These are phyloP conservation scores for Mycosphaerelloides madeirae DNA, from an alignment of 2,329 filamentous ascomycete genomes.

Conservation along the genomic window DNA sequence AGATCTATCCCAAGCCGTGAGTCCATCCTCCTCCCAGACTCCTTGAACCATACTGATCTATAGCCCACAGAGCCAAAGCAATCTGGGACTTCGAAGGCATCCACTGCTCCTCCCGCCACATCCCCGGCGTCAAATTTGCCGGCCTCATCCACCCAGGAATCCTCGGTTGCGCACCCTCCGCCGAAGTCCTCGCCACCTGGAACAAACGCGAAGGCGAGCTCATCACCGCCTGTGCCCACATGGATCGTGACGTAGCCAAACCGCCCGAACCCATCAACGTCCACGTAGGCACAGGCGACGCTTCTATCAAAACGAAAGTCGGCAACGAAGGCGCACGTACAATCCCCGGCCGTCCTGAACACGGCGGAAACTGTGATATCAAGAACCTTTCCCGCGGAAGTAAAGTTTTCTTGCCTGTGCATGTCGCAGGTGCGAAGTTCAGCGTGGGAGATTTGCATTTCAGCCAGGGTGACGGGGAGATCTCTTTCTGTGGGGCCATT, in stretches of 20 bases:
- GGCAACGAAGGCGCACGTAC: slow-evolving; percentile 77
- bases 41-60: not conserved
- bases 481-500: slow-evolving; percentile 71
- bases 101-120: slow-evolving; percentile 79
- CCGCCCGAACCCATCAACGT: slow-evolving; percentile 68
- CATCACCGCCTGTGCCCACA: slow-evolving; percentile 61
- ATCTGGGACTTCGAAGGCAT: slow-evolving; percentile 77
- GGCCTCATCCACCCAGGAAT: slow-evolving; percentile 88
- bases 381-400: slow-evolving; percentile 76
- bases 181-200: slow-evolving; percentile 73
- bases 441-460: slow-evolving; percentile 66
- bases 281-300: slow-evolving; percentile 62
- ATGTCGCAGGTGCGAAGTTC: slow-evolving; percentile 83
- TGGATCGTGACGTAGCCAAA: slow-evolving; percentile 68
- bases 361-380: slow-evolving; percentile 89
- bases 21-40: not conserved
- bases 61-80: slow-evolving; percentile 57
- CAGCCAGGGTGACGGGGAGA: slow-evolving; percentile 87
- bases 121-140: slow-evolving; percentile 80
- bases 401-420: slow-evolving; percentile 83
- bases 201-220: slow-evolving; percentile 78
- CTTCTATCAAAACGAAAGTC: slow-evolving; percentile 59
- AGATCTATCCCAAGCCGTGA: slow-evolving; percentile 71
- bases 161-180: slow-evolving; percentile 78
- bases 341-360: slow-evolving; percentile 76